These are phyloP conservation scores for Pythium phragmitis DNA, from an alignment of 352 stramenopile species.

Conservation along the genomic window DNA sequence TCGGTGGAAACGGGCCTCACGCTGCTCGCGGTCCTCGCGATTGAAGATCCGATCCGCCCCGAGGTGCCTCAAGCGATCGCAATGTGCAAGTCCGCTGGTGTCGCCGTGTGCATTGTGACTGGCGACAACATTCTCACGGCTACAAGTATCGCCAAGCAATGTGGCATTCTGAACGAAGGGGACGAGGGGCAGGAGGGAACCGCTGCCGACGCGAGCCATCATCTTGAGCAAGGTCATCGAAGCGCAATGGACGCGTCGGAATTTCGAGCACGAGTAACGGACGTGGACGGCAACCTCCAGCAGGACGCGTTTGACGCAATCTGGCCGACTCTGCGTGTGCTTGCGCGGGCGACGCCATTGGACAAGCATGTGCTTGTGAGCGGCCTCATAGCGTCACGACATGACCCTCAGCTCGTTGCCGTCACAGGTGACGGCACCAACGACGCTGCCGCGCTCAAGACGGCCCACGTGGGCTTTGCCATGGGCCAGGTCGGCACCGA, in stretches of 20 bases:
- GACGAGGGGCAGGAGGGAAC: too few relatives aligned
- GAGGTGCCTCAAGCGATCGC: conserved; percentile 95
- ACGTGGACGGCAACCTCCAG: conserved; percentile 70
- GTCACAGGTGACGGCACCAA: conserved; percentile 84
- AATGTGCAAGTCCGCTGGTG: conserved; percentile 94
- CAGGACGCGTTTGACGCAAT: conserved; percentile 92
- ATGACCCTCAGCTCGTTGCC: conserved; percentile 71
- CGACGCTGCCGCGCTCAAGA: conserved; percentile 67
- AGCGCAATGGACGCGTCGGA: conserved; percentile 17
- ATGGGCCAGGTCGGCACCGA: conserved; percentile 78
- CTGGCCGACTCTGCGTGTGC: conserved; percentile 89
- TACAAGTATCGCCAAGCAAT: conserved; percentile 92
- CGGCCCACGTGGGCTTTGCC: conserved; percentile 69
- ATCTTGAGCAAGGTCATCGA: conserved; percentile 53
- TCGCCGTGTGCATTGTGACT: conserved; percentile 99
- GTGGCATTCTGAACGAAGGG: conserved; percentile 95
- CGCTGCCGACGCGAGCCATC: too few relatives aligned
- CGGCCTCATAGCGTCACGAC: conserved; percentile 82
- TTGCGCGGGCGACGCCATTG: conserved; percentile 94
- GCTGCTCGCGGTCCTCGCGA: conserved; percentile 92
- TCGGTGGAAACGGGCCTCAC: conserved; percentile 48
- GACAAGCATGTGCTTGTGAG: conserved; percentile 98
- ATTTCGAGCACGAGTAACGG: conserved; percentile 84
- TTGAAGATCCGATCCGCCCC: conserved; percentile 94
- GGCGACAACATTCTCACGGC: conserved; percentile 98